Conservation (phyloP, 257 asterid species). For the Solanum paucissectum region DNA sequence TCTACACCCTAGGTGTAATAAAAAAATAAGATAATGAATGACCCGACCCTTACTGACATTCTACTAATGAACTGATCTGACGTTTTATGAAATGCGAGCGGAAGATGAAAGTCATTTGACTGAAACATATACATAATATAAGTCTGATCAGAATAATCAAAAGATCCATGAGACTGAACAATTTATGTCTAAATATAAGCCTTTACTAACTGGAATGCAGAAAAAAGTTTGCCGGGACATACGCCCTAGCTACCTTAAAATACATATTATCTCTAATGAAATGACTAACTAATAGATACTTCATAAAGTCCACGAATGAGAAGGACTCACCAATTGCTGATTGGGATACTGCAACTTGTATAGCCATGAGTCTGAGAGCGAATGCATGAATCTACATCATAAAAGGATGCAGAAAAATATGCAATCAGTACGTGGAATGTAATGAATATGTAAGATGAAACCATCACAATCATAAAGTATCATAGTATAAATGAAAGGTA, state of each 20-base stretch:
- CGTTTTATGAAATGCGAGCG: not conserved
- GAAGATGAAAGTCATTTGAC: not conserved
- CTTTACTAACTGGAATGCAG: not conserved
- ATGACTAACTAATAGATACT: not conserved
- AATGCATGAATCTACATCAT: not conserved
- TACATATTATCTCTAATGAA: too few relatives aligned
- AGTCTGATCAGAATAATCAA: not conserved
- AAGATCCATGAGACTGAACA: not conserved
- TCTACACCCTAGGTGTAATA: not conserved
- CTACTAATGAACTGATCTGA: not conserved
- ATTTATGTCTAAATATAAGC: not conserved
- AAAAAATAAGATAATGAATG: not conserved
- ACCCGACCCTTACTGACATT: not conserved
- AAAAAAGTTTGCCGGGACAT: not conserved
- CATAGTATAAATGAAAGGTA: too few relatives aligned
- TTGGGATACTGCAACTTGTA: not conserved
- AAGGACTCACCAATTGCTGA: not conserved
- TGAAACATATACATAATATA: not conserved
- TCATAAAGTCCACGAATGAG: not conserved
- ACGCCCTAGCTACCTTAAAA: not conserved
- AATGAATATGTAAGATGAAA: too few relatives aligned
- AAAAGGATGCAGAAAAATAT: not conserved
- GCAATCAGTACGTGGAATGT: too few relatives aligned
- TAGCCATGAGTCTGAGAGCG: not conserved
- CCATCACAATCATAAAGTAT: too few relatives aligned